Base-by-base conservation (phyloP, 1,139 yeast genomes). In the Lodderomyces margitis region DNA sequence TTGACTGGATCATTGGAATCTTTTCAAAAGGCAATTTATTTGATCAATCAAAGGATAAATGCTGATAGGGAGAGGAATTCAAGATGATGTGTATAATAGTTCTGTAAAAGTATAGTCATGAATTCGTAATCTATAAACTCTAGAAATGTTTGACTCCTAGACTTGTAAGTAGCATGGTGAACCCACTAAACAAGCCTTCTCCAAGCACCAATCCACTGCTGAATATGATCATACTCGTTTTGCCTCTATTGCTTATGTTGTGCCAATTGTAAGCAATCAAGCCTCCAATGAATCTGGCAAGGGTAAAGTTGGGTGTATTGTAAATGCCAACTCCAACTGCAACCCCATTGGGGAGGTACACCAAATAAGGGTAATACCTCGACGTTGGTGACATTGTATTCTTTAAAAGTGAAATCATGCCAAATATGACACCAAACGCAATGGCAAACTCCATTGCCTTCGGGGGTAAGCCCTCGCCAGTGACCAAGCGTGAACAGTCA, bases 311-410 rank as follows among this genome's bases (percentile, higher is more conserved):
- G 2, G 98, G 98, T 0, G 94, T 77, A 58, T 92, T 92, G 59
- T 92, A 92, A 47, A 92, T 87, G 16, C 98, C 98, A 46, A 92
- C 85, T 1, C 98, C 98, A 10, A 89, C 96, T 0, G 98, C 97
- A 14, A 92, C 95, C 8, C 98, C 98, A 33, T 88, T 83, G 1
- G 98, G 98, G 23, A 89, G 58, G 67, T 78, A 87, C 1, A 68
- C 64, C 43, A 81, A 57, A 55, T 72, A 73, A 43, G 66, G 64
- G 44, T 70, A 64, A 51, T 62, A 66, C 38, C 62, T 58, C 15
- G 68, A 59, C 5, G 62, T 53, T 19, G 62, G 62, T 3, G 81
- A 74, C 9, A 72, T 59, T 3, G 75, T 53, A 52, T 83, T 83
- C 51, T 83, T 83, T 25, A 80, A 44, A 14, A 88, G 59, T 0